Conservation (phyloP, 108 stramenopile species). For the Conticribra guillardii region DNA sequence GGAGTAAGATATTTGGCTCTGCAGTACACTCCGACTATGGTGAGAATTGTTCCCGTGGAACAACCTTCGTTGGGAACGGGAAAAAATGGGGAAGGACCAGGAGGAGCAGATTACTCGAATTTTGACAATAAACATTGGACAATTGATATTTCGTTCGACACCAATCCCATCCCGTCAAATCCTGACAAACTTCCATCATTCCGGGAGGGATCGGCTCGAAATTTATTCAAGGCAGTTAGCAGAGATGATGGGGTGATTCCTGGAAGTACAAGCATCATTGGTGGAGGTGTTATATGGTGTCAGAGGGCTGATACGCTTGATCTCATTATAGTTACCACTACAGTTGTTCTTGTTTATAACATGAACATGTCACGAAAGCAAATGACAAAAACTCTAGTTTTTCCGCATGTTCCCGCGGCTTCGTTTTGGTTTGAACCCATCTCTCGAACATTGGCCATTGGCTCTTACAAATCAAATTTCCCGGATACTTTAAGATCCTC, state of each 20-base stretch:
- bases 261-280: constrained; percentile 25
- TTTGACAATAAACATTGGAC: constrained; percentile 36
- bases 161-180: constrained; percentile 12
- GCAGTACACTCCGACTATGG: constrained; percentile 36
- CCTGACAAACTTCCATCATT: constrained; percentile 16
- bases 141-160: constrained; percentile 28
- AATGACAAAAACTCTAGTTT: constrained; percentile 28
- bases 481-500: neutral
- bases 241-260: constrained; percentile 12
- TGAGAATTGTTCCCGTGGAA: constrained; percentile 18
- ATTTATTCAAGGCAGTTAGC: constrained; percentile 15
- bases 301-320: constrained; percentile 5
- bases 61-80: neutral
- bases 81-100: neutral
- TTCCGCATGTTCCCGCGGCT: constrained; percentile 24
- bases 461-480: constrained; percentile 27
- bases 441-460: constrained; percentile 23
- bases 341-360: constrained; percentile 26
- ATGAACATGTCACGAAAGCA: constrained; percentile 13
- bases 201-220: constrained; percentile 1
- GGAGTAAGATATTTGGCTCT: constrained; percentile 33
- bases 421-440: constrained; percentile 40
- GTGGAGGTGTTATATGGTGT: constrained; percentile 42
- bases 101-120: neutral
- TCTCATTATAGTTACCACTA: constrained; percentile 33